phyloP scores from a whole-genome alignment of 1,139 yeast genomes.

The Pichia terricola region DNA sequence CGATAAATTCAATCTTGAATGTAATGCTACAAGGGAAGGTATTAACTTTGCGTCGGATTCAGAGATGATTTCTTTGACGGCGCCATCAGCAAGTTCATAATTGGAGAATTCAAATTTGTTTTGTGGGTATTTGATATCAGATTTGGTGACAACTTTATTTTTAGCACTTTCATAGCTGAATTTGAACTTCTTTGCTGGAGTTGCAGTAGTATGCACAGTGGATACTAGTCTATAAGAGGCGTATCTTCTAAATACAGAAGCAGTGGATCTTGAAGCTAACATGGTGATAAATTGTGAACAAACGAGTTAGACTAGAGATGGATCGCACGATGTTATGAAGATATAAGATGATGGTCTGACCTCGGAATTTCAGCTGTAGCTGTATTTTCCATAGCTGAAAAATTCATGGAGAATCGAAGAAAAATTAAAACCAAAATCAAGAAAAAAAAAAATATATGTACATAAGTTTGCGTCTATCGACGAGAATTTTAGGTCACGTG shows the following conservation, averaged over 20 bases:
- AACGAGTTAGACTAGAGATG: no score
- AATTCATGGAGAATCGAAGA: no score
- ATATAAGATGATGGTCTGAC: no score
- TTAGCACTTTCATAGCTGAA: conserved; percentile 22
- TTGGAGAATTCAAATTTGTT: conserved; percentile 18
- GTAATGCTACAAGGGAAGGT: conserved; percentile 71
- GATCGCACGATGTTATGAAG: no score
- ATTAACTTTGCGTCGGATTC: conserved; percentile 44
- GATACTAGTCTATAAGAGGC: conserved; percentile 6
- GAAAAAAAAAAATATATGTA: no score
- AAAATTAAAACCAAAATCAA: no score
- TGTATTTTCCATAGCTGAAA: no score
- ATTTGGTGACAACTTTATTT: conserved; percentile 10
- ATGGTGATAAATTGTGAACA: not conserved
- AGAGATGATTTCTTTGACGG: conserved; percentile 22
- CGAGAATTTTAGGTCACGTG: no score
- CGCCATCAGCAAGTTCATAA: conserved; percentile 19
- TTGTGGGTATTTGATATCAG: conserved; percentile 14
- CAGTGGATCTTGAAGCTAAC: not conserved
- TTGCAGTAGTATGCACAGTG: conserved; percentile 2
- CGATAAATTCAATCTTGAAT: conserved; percentile 62
- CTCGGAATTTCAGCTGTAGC: no score
- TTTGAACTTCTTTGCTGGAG: conserved; percentile 12
- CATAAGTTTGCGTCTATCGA: no score
- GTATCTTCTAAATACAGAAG: conserved; percentile 7